A percentile compares a stretch with the other conserved stretches of the same genome.
These are phyloP conservation scores for Umbilicus rupestris DNA, from an alignment of 164 flowering plant species.

Conservation along the genomic window DNA sequence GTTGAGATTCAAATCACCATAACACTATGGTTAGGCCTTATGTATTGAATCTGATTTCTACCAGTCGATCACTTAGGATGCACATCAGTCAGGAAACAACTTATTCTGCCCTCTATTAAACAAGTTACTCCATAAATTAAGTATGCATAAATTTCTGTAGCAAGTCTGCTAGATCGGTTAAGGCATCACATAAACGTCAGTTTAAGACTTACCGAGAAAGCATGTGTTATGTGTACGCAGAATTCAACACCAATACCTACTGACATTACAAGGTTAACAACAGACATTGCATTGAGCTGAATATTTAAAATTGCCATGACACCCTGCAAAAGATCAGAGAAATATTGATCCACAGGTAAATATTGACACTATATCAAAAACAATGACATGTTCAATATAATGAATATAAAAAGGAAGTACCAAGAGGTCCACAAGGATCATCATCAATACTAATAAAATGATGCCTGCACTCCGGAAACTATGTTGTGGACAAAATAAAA, in stretches of 20 bases:
- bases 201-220: conserved; percentile 63
- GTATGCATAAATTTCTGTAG: neutral
- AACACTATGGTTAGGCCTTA: too few relatives aligned
- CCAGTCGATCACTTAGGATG: too few relatives aligned
- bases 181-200: neutral
- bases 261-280: conserved; percentile 93
- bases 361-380: neutral
- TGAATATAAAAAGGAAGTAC: conserved; percentile 26
- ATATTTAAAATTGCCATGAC: conserved; percentile 85
- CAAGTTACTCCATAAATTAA: neutral
- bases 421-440: conserved; percentile 88
- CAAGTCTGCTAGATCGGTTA: neutral
- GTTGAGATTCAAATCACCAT: neutral
- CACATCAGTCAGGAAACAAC: neutral
- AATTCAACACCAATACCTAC: conserved; percentile 97
- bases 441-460: conserved; percentile 68
- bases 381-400: neutral
- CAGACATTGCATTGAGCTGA: conserved; percentile 93
- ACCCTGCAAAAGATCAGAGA: conserved; percentile 46
- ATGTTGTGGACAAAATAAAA: conserved; percentile 15
- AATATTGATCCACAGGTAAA: neutral
- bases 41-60: too few relatives aligned
- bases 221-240: conserved; percentile 90
- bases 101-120: neutral
- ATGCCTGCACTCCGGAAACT: conserved; percentile 94